phyloP scores from a whole-genome alignment of 805 yeast genomes.

The Candida insectalens region DNA sequence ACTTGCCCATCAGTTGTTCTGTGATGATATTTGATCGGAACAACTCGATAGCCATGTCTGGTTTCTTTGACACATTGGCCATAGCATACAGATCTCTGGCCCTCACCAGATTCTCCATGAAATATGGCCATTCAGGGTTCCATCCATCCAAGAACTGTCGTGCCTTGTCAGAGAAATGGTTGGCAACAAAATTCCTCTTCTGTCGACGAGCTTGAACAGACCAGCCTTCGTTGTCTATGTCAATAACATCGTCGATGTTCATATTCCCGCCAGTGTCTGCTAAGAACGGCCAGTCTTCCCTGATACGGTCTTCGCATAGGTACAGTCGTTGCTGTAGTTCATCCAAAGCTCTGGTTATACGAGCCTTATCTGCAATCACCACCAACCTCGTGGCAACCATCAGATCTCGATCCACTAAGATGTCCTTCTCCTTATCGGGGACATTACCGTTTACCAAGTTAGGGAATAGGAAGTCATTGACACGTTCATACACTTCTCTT shows the following conservation, averaged over 20 bases:
- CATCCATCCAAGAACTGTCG: constrained; percentile 14
- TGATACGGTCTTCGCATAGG: constrained; percentile 17
- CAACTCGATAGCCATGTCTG: constrained; percentile 14
- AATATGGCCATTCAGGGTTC: constrained; percentile 54
- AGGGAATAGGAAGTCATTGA: constrained; percentile 18
- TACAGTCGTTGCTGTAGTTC: constrained; percentile 20
- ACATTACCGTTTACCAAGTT: constrained; percentile 16
- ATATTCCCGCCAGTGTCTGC: background rate
- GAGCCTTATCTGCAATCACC: constrained; percentile 9
- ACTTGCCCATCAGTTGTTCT: constrained; percentile 12
- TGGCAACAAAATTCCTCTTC: constrained; percentile 13
- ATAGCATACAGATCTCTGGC: constrained; percentile 73
- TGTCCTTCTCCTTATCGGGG: constrained; percentile 13
- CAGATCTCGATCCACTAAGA: constrained; percentile 21
- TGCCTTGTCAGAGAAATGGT: constrained; percentile 10
- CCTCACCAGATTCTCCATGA: constrained; percentile 67
- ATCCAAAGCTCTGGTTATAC: constrained; percentile 6
- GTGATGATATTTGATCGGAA: constrained; percentile 20
- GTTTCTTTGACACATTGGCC: constrained; percentile 39
- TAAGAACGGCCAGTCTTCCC: constrained; percentile 11
- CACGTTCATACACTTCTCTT: constrained; percentile 35
- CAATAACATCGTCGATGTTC: constrained; percentile 14
- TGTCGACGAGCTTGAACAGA: constrained; percentile 3
- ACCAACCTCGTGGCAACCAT: constrained; percentile 19
- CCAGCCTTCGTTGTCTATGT: constrained; percentile 3